Evolutionary conservation across 2,329 filamentous ascomycete genomes (phyloP).

Genomic region (Cordyceps cateniannulata): DNA sequence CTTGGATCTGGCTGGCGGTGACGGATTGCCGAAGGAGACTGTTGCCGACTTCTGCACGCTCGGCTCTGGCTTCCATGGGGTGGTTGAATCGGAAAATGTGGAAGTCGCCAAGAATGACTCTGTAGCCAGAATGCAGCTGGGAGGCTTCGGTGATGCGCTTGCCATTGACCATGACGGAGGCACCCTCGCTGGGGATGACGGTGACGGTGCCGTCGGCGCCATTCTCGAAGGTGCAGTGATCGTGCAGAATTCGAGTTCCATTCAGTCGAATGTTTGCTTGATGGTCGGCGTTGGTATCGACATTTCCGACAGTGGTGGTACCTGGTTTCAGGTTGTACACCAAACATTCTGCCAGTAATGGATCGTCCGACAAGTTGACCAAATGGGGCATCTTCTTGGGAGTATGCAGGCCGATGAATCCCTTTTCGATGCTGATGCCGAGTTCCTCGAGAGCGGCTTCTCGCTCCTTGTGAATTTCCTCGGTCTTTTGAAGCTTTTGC

Average conservation of each 20-base stretch:
- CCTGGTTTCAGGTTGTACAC: slow-evolving; percentile 98
- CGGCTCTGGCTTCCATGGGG: slow-evolving; percentile 88
- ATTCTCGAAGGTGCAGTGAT: slow-evolving; percentile 94
- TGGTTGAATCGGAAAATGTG: slow-evolving; percentile 99
- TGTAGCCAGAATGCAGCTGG: slow-evolving; percentile 82
- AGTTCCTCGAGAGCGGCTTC: slow-evolving; percentile 93
- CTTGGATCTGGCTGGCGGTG: slow-evolving; percentile 54
- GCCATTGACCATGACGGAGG: slow-evolving; percentile 97
- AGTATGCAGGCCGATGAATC: slow-evolving; percentile 88
- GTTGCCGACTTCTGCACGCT: slow-evolving; percentile 73
- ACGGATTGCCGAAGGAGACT: slow-evolving; percentile 81
- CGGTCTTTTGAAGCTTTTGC: slow-evolving; percentile 88
- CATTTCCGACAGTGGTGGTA: slow-evolving; percentile 88
- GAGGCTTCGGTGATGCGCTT: slow-evolving; percentile 80
- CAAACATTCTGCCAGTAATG: slow-evolving; percentile 87
- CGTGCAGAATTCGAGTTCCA: slow-evolving; percentile 82
- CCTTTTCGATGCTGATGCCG: slow-evolving; percentile 98
- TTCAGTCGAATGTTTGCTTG: slow-evolving; percentile 89
- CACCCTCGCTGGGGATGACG: slow-evolving; percentile 80
- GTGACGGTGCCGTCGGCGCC: slow-evolving; percentile 82
- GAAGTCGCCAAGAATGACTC: slow-evolving; percentile 94
- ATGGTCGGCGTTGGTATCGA: slow-evolving; percentile 68
- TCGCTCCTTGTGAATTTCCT: slow-evolving; percentile 95
- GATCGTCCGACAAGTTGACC: slow-evolving; percentile 94
- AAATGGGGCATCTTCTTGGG: slow-evolving; percentile 99